These are phyloP conservation scores for Sphaerulina populicola DNA, from an alignment of 2,329 filamentous ascomycete genomes.

Conservation along the genomic window DNA sequence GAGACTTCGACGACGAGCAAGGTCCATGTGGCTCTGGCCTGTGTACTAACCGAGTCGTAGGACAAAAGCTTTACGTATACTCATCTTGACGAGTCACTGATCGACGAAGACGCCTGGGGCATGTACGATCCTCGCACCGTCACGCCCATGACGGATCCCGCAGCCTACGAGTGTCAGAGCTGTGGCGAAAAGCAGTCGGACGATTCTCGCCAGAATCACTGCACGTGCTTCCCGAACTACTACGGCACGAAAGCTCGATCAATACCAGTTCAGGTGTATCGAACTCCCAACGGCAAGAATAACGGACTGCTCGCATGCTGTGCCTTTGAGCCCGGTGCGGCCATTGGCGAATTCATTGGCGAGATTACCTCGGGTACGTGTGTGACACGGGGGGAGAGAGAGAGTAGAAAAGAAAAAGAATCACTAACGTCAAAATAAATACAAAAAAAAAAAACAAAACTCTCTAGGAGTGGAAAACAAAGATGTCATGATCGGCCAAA, in stretches of 20 bases:
- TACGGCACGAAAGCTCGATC: slow-evolving; percentile 41
- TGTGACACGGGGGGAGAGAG: no score
- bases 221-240: slow-evolving; percentile 47
- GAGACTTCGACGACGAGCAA: no score
- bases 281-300: slow-evolving; percentile 47
- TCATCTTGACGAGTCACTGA: slow-evolving; percentile 44
- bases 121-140: slow-evolving; percentile 44
- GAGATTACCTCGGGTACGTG: slow-evolving; percentile 42
- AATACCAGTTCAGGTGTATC: slow-evolving; percentile 46
- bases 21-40: no score
- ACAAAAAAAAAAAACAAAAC: no score
- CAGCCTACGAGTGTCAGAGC: slow-evolving; percentile 35
- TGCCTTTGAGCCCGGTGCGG: slow-evolving; percentile 46
- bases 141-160: slow-evolving; percentile 25
- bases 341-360: slow-evolving; percentile 50
- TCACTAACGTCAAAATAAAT: background rate
- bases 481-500: slow-evolving; percentile 47
- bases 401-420: background rate
- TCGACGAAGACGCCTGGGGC: slow-evolving; percentile 45
- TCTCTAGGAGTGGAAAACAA: slow-evolving; percentile 37
- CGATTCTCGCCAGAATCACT: slow-evolving; percentile 42
- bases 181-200: slow-evolving; percentile 47
- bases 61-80: slow-evolving; percentile 43
- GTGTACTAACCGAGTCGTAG: no score
- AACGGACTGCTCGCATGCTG: slow-evolving; percentile 45